These are phyloP conservation scores for Zygotorulaspora danielsina DNA, from an alignment of 805 yeast species.

Conservation along the genomic window DNA sequence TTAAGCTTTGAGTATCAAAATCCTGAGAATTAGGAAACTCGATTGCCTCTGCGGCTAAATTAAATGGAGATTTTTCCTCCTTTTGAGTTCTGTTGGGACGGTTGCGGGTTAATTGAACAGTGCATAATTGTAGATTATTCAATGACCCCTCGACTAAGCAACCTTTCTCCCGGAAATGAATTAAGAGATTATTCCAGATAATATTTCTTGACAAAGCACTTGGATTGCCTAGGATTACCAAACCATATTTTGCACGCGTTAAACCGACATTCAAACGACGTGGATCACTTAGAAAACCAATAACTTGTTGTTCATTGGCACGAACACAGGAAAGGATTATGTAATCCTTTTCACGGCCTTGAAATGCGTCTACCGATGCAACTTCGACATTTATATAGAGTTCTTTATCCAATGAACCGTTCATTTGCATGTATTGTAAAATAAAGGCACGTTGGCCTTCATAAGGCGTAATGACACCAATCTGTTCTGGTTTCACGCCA, in stretches of 20 bases:
- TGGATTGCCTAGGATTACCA: conserved; percentile 81
- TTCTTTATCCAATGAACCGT: conserved; percentile 62
- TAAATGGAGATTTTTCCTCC: conserved; percentile 19
- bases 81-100: conserved; percentile 22
- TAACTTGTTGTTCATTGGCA: conserved; percentile 65
- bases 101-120: conserved; percentile 46
- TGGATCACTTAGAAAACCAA: conserved; percentile 82
- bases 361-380: conserved; percentile 96
- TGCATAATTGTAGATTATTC: conserved; percentile 69
- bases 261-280: conserved; percentile 85
- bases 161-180: conserved; percentile 77
- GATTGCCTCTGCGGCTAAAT: conserved; percentile 16
- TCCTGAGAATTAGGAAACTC: conserved; percentile 24
- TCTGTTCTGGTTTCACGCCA: conserved; percentile 74
- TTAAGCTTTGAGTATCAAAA: conserved; percentile 34
- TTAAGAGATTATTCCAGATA: conserved; percentile 73
- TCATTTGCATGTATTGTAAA: conserved; percentile 69
- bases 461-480: conserved; percentile 92
- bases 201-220: conserved; percentile 62
- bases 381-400: conserved; percentile 73
- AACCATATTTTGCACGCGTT: conserved; percentile 81
- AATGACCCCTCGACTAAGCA: conserved; percentile 88
- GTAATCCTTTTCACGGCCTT: conserved; percentile 95
- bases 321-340: conserved; percentile 94
- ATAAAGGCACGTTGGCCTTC: conserved; percentile 89